Percentiles rank a stretch among this genome's conserved stretches.
Evolutionary conservation across 73 alveolate genomes (phyloP).

Genomic region (Paramecium sexaurelia): DNA sequence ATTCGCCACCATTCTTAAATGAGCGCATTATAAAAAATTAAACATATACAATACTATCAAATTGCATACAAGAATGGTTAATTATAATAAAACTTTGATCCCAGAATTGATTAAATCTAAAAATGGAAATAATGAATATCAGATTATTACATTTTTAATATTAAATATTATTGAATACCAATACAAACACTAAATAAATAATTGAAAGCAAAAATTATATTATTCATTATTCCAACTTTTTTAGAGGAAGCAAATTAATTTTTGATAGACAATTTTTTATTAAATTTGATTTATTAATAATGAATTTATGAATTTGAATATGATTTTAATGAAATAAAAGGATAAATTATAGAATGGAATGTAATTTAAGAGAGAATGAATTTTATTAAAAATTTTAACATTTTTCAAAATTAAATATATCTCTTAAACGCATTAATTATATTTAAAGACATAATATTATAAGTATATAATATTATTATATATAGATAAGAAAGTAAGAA

Average conservation of each 20-base stretch:
- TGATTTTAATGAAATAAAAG: not conserved
- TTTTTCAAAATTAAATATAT: not conserved
- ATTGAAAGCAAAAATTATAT: slow-evolving; percentile 34
- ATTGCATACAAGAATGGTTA: not conserved
- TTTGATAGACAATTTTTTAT: not conserved
- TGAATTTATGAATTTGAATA: not conserved
- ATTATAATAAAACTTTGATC: not conserved
- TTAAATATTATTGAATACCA: not conserved
- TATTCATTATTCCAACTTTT: not conserved
- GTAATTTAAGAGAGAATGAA: slow-evolving; percentile 15
- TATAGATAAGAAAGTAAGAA: not conserved
- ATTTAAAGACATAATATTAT: not conserved
- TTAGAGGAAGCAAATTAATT: not conserved
- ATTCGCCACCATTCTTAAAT: not conserved
- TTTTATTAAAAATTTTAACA: not conserved
- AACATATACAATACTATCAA: not conserved
- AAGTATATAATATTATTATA: not conserved
- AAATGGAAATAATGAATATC: not conserved
- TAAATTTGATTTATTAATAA: not conserved
- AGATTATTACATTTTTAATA: not conserved
- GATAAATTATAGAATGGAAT: slow-evolving; percentile 24
- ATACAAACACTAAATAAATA: not conserved
- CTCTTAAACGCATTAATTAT: not conserved
- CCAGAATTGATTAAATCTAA: not conserved
- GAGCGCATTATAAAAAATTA: not conserved